Base-by-base conservation (phyloP, 192 early-diverging fungal species). In the Radiomyces spectabilis region DNA sequence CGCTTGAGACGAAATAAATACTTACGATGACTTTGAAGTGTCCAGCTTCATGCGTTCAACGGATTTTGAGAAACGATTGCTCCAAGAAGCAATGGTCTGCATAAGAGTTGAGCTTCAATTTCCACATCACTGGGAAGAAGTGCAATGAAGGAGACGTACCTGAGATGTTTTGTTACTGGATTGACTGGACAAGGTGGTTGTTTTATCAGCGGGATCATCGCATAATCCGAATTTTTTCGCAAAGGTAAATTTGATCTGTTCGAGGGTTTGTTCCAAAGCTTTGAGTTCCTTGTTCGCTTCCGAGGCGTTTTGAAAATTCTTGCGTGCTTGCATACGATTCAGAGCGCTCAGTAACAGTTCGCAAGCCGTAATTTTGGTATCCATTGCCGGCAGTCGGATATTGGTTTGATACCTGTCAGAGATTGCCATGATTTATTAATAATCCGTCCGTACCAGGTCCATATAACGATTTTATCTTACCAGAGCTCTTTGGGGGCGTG, bases 381-480 rank as follows among this genome's bases (percentile, higher is more conserved):
- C 46, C 6, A 48, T 48, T 21, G 24, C 4, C 13, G 46, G 46
- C 5, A 48, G 4, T 6, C 46, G 15, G 24, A 48, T 4, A 12
- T 48, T 21, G 24, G 46, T 48, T 48, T 48, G 46, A 27, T 48
- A 31, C n/a, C n/a, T n/a, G n/a, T n/a, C n/a, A n/a, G n/a, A n/a
- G n/a, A n/a, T n/a, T n/a, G n/a, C n/a, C n/a, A n/a, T n/a, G n/a
- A n/a, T n/a, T n/a, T n/a, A n/a, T n/a, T n/a, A n/a, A n/a, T n/a
- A n/a, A n/a, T n/a, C n/a, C n/a, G n/a, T n/a, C n/a, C n/a, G n/a
- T n/a, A n/a, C n/a, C n/a, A n/a, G n/a, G n/a, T n/a, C n/a, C n/a
- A n/a, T n/a, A n/a, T n/a, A n/a, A n/a, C n/a, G n/a, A n/a, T n/a
- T n/a, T n/a, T n/a, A n/a, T n/a, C n/a, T n/a, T n/a, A n/a, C 46